These are phyloP conservation scores for Cladophialophora chaetospira DNA, from an alignment of 2,329 filamentous ascomycete species.

Conservation along the genomic window DNA sequence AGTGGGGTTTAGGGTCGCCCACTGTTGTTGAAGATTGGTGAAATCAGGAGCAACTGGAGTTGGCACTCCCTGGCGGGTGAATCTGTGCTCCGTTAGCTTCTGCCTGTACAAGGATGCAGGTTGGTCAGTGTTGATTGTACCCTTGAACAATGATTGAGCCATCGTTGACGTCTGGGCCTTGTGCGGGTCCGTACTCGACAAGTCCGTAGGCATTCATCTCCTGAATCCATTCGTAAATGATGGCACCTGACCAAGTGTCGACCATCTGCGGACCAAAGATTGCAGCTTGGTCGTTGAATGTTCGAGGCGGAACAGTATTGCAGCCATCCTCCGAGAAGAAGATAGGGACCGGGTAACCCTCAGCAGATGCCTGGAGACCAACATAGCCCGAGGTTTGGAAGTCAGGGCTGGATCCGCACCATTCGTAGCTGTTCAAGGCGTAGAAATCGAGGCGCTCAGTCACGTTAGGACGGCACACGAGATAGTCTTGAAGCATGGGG, in stretches of 20 bases:
- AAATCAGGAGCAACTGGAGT: constrained; percentile 76
- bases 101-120: not conserved
- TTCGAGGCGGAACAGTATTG: constrained; percentile 55
- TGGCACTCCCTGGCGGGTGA: constrained; percentile 70
- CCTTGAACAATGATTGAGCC: constrained; percentile 58
- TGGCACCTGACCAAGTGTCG: constrained; percentile 70
- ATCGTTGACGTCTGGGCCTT: constrained; percentile 51
- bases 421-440: constrained; percentile 81
- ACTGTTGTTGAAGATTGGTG: constrained; percentile 72
- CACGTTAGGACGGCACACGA: constrained; percentile 73
- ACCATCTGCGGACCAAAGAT: constrained; percentile 77
- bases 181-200: constrained; percentile 70
- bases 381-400: constrained; percentile 70
- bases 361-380: constrained; percentile 66
- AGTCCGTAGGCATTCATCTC: constrained; percentile 82
- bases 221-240: constrained; percentile 89
- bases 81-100: constrained; percentile 46
- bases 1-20: constrained; percentile 70
- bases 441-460: constrained; percentile 78
- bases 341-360: constrained; percentile 76
- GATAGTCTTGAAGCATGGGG: constrained; percentile 69
- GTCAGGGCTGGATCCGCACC: constrained; percentile 60
- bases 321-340: constrained; percentile 91
- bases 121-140: constrained; percentile 51
- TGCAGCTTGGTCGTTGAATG: constrained; percentile 66